Evolutionary conservation across 352 stramenopile species (phyloP).

Genomic region (Globisporangium viniferum): DNA sequence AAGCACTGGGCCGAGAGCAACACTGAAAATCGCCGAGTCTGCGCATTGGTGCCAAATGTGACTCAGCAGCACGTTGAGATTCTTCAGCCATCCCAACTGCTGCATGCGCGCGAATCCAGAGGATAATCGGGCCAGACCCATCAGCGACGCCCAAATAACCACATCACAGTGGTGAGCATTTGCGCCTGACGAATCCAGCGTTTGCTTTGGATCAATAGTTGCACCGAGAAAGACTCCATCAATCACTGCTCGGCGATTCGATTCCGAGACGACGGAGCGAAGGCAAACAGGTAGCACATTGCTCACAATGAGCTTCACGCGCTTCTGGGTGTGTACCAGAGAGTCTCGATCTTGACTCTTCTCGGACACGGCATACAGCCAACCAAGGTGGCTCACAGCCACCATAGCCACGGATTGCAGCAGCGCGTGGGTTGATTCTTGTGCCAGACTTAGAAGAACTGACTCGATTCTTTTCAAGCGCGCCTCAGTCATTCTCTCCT

Average conservation of each 20-base stretch:
- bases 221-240: slow-evolving; percentile 2
- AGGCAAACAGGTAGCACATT: background rate
- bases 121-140: slow-evolving; percentile 31
- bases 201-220: background rate
- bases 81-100: slow-evolving; percentile 39
- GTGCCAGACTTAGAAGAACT: slow-evolving; percentile 21
- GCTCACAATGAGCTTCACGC: slow-evolving; percentile 4
- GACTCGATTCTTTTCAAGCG: slow-evolving; percentile 25
- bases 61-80: slow-evolving; percentile 32
- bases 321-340: background rate
- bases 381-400: slow-evolving; percentile 26
- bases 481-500: slow-evolving; percentile 16
- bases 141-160: slow-evolving; percentile 30
- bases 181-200: slow-evolving; percentile 2
- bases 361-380: slow-evolving; percentile 18
- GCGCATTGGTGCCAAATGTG: slow-evolving; percentile 22
- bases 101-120: slow-evolving; percentile 28
- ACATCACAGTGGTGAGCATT: slow-evolving; percentile 7
- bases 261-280: background rate
- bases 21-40: slow-evolving; percentile 16
- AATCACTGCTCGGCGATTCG: background rate
- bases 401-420: slow-evolving; percentile 22
- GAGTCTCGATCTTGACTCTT: background rate
- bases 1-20: slow-evolving; percentile 39
- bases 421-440: slow-evolving; percentile 17